phyloP scores from a whole-genome alignment of 306 rosid genomes.

The Pyrus pyrifolia region DNA sequence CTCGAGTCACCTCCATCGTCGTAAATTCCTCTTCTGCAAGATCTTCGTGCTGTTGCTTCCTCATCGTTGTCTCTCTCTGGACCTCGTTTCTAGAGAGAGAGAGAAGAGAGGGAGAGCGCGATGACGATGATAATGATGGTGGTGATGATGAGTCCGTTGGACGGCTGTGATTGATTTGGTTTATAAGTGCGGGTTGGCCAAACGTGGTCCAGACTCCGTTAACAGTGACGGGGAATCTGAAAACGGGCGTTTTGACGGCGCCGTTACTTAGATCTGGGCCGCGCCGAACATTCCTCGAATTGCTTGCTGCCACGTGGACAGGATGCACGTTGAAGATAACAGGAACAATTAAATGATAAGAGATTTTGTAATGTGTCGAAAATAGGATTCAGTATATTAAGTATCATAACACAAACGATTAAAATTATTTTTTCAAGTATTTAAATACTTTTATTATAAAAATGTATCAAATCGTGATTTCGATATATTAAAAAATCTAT shows the following conservation, averaged over 20 bases:
- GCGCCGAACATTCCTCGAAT: slow-evolving; percentile 29
- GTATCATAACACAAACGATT: fast-evolving
- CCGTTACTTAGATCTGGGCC: slow-evolving; percentile 52
- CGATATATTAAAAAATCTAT: too few relatives aligned
- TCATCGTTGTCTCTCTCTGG: slow-evolving; percentile 19
- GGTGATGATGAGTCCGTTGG: slow-evolving; percentile 26
- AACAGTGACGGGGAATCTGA: slow-evolving; percentile 61
- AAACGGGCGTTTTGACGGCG: slow-evolving; percentile 89
- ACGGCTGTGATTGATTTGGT: slow-evolving; percentile 47
- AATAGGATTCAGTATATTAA: fast-evolving
- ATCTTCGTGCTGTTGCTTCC: slow-evolving; percentile 1
- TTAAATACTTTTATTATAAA: too few relatives aligned
- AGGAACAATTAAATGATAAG: background rate
- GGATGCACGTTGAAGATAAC: background rate
- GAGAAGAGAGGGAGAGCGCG: slow-evolving; percentile 21
- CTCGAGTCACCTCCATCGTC: slow-evolving; percentile 22
- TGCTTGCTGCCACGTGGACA: slow-evolving; percentile 26
- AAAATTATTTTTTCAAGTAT: too few relatives aligned
- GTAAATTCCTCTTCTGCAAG: background rate
- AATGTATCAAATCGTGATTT: too few relatives aligned
- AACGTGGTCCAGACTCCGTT: slow-evolving; percentile 61
- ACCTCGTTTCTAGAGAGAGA: slow-evolving; percentile 4
- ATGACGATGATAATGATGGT: slow-evolving; percentile 27
- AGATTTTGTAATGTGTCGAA: too few relatives aligned
- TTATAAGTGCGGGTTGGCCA: slow-evolving; percentile 22